A percentile compares a stretch with the other conserved stretches of the same genome.
Evolutionary conservation across 192 early-diverging fungal genomes (phyloP).

Genomic region (Allomyces arbusculus): DNA sequence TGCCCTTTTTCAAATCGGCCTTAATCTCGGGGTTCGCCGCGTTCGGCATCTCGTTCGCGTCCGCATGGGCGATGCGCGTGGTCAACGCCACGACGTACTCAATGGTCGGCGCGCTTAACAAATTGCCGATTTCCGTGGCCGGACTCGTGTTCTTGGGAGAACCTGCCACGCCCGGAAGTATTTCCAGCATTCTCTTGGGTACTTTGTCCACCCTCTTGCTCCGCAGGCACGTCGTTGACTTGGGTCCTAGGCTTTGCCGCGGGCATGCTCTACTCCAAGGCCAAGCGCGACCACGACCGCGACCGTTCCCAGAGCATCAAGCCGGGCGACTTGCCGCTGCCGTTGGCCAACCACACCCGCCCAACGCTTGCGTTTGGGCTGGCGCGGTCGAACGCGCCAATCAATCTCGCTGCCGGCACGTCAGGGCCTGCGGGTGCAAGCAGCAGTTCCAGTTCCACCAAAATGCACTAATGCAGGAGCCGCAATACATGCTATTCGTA

Average conservation of each 20-base stretch:
- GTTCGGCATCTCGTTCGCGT: constrained; percentile 77
- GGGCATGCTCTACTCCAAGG: constrained; percentile 51
- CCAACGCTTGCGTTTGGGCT: too few species aligned
- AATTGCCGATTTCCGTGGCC: constrained; percentile 82
- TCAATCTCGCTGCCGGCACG: too few species aligned
- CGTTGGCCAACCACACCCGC: too few species aligned
- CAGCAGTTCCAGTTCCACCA: too few species aligned
- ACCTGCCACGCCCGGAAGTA: constrained; percentile 54
- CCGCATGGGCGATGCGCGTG: constrained; percentile 30
- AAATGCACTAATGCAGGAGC: too few species aligned
- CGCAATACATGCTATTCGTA: too few species aligned
- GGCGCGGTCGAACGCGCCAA: too few species aligned
- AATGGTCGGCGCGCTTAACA: constrained; percentile 99
- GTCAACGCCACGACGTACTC: constrained; percentile 62
- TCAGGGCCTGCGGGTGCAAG: too few species aligned
- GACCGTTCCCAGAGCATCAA: too few species aligned
- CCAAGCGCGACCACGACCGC: constrained; percentile 30
- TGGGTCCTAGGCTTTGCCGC: constrained; percentile 24
- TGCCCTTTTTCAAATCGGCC: constrained; percentile 41
- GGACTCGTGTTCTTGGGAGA: constrained; percentile 93
- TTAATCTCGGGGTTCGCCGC: constrained; percentile 58
- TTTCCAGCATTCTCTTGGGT: constrained; percentile 74
- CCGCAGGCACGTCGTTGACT: neutral
- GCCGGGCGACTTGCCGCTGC: too few species aligned
- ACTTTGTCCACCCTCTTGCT: constrained; percentile 2